Percentiles rank a stretch among this genome's conserved stretches.
These are phyloP conservation scores for Solanum lycopersicoides DNA, from an alignment of 257 asterid genomes.

Conservation along the genomic window DNA sequence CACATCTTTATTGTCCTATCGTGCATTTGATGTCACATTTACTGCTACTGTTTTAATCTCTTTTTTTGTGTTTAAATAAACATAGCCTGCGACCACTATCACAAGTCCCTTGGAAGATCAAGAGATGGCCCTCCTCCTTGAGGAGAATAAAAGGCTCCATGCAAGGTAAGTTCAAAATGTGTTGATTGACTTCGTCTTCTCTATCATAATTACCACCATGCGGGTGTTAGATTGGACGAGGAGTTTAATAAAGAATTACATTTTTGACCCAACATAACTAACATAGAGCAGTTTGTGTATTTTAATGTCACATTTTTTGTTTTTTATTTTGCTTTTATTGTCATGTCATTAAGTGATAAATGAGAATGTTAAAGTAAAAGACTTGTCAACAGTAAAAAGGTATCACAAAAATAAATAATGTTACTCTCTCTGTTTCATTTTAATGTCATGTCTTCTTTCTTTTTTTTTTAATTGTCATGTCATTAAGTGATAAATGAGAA, in stretches of 20 bases:
- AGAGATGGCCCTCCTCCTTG: constrained; percentile 33
- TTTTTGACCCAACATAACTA: background rate
- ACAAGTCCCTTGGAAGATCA: constrained; percentile 15
- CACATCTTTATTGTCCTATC: background rate
- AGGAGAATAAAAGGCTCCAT: constrained; percentile 49
- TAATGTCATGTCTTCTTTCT: too few species aligned
- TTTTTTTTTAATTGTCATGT: background rate
- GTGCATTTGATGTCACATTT: background rate
- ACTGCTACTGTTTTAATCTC: constrained; percentile 8
- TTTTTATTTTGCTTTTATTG: too few species aligned
- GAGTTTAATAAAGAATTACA: background rate
- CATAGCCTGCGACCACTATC: constrained; percentile 26
- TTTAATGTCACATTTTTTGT: background rate
- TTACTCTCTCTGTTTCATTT: background rate
- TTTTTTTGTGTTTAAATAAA: constrained; percentile 1
- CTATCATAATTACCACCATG: background rate
- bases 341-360: background rate
- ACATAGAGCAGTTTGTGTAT: background rate
- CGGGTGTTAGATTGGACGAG: background rate
- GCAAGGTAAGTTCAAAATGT: constrained; percentile 39
- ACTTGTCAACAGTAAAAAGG: background rate
- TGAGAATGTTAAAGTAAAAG: background rate
- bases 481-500: background rate
- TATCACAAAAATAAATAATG: background rate
- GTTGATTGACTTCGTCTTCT: background rate